Evolutionary conservation across 2,329 filamentous ascomycete species (phyloP), one percentile per base, ranked within the genome.

Genomic region (Dactylellina cionopaga): DNA sequence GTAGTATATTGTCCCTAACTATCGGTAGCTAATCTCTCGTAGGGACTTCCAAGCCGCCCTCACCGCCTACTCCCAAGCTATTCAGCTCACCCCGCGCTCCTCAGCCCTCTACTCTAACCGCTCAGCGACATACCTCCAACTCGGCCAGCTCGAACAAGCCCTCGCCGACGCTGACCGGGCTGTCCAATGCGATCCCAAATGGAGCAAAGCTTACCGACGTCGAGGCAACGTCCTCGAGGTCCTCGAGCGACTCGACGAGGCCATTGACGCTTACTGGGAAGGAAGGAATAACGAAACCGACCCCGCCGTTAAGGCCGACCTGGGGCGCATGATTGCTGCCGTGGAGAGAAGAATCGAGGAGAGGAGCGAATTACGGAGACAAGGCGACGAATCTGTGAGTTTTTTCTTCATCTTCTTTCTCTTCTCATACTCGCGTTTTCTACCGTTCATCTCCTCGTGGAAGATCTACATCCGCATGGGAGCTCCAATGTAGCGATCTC

Each of bases 31-130:
- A 9, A 19, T 27, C 11, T 44, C n/a, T 29, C 43, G 37, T 31
- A 76, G 76, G 54, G 75, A 77, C 44, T 77, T 75, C 41, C 74
- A 71, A 13, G 69, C 76, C 41, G 76, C 76, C 13, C 69, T 76
- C 29, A 35, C 64, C 10, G 55, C 64, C 43, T 77, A 77, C 29
- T 75, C 76, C 3, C 56, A 75, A 33, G 75, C 76, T 1, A 68
- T 77, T 44, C 49, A 68, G 5, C 56, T 76, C 25, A 75, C 64
- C 52, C 74, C 75, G 24, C 49, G 64, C 9, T 75, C 75, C 1
- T 63, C 74, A 9, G 66, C 74, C 5, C 76, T 77, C 46, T 76
- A 77, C 58, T 77, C 75, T 7, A 77, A 77, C 54, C 75, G 76
- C 31, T 74, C 75, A 11, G 76, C 75, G 5, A 68, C 75, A 3